Percentiles rank a stretch among this genome's conserved stretches.
Conservation (phyloP, 805 yeast genomes). For the Ascoidea rubescens region DNA sequence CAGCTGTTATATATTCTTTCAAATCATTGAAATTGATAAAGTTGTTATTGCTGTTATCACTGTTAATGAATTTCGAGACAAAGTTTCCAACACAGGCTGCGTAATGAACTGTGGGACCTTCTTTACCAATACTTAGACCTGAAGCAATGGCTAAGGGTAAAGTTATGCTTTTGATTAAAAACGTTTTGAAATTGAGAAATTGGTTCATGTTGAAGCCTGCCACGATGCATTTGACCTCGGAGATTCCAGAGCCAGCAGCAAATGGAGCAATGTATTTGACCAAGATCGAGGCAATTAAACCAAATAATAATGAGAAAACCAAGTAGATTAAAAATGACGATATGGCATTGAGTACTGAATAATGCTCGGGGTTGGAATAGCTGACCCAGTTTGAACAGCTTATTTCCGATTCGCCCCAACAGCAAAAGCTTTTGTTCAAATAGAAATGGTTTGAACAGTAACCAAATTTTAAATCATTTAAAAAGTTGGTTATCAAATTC, state of each 20-base stretch:
- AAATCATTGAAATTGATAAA: conserved; percentile 12
- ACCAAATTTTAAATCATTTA: conserved; percentile 70
- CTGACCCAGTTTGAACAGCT: conserved; percentile 55
- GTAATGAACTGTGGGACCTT: conserved; percentile 96
- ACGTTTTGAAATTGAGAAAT: conserved; percentile 61
- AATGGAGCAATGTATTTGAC: conserved; percentile 67
- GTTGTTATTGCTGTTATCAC: conserved; percentile 20
- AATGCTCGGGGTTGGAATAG: conserved; percentile 36
- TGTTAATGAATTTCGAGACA: conserved; percentile 40
- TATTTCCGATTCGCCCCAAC: conserved; percentile 45
- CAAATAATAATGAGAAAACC: conserved; percentile 42
- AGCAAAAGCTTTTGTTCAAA: conserved; percentile 66
- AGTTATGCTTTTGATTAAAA: conserved; percentile 63
- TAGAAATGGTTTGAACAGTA: conserved; percentile 60
- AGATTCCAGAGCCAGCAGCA: conserved; percentile 96
- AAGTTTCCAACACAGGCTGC: conserved; percentile 92
- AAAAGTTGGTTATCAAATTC: conserved; percentile 73
- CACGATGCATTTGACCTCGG: conserved; percentile 90
- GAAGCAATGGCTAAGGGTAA: conserved; percentile 87
- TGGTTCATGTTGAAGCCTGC: conserved; percentile 76
- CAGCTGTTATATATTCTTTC: conserved; percentile 65
- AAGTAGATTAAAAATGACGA: conserved; percentile 55
- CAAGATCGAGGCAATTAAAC: conserved; percentile 48
- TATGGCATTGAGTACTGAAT: no score
- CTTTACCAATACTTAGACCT: conserved; percentile 90